Evolutionary conservation across 2,329 filamentous ascomycete genomes (phyloP).

Genomic region (Ceratocystis ficicola): DNA sequence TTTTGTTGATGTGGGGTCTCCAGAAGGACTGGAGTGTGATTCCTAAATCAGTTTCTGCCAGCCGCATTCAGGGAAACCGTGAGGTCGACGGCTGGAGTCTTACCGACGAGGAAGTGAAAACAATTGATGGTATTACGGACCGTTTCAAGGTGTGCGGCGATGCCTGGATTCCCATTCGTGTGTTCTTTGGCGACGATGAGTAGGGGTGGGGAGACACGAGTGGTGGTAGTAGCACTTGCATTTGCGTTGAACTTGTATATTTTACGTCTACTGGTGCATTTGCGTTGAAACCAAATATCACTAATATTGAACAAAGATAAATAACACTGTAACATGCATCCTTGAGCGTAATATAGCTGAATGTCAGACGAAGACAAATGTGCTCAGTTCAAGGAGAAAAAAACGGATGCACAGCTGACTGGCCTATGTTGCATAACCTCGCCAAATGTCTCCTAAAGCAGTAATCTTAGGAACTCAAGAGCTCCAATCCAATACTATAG

Average conservation of each 20-base stretch:
- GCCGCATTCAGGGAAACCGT: conserved; percentile 64
- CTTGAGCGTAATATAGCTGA: not conserved
- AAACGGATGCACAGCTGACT: no score
- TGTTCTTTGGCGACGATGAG: conserved; percentile 76
- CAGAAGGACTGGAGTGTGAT: conserved; percentile 73
- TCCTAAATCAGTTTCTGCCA: conserved; percentile 67
- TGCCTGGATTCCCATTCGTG: conserved; percentile 59
- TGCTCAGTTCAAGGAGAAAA: no score
- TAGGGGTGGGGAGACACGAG: conserved; percentile 31
- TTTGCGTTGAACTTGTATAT: not conserved
- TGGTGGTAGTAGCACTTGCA: not conserved
- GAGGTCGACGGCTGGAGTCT: conserved; percentile 62
- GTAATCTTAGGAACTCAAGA: no score
- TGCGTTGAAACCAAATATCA: not conserved
- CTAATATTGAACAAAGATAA: not conserved
- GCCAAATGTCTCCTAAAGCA: no score
- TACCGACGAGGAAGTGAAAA: conserved; percentile 57
- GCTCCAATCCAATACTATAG: no score
- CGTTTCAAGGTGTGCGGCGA: conserved; percentile 77
- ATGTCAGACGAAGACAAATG: no score
- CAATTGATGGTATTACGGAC: conserved; percentile 55
- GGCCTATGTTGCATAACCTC: no score
- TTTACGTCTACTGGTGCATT: not conserved
- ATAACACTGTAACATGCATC: not conserved
- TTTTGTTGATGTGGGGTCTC: conserved; percentile 68